Evolutionary conservation across 2,329 filamentous ascomycete species (phyloP).

Genomic region (Dothistroma septosporum): DNA sequence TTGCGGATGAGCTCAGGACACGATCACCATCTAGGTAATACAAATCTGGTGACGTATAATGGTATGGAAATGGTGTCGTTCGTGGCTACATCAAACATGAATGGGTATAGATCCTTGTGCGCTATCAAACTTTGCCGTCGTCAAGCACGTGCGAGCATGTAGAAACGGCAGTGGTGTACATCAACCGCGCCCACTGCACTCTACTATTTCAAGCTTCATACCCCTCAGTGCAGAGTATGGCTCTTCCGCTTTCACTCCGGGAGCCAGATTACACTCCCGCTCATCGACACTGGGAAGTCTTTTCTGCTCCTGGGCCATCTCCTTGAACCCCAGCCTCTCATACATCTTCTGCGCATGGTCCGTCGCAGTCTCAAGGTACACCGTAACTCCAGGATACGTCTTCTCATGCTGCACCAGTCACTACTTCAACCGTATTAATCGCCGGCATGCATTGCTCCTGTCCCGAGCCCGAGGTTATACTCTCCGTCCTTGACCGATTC

Average conservation of each 20-base stretch:
- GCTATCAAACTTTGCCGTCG: not conserved
- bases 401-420: conserved; percentile 1
- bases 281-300: not conserved
- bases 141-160: not conserved
- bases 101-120: no score
- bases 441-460: conserved; percentile 6
- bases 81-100: no score
- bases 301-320: not conserved
- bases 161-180: not conserved
- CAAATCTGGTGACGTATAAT: no score
- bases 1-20: no score
- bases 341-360: conserved; percentile 9
- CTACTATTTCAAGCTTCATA: not conserved
- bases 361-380: conserved; percentile 8
- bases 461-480: not conserved
- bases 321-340: conserved; percentile 6
- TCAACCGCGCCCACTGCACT: not conserved
- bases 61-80: no score
- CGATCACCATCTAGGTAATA: no score
- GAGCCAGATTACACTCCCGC: not conserved
- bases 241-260: not conserved
- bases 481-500: not conserved
- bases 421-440: conserved; percentile 6
- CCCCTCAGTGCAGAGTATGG: not conserved
- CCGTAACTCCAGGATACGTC: not conserved